These are phyloP conservation scores for Colletotrichum shisoi DNA, from an alignment of 2,329 filamentous ascomycete species.

Conservation along the genomic window DNA sequence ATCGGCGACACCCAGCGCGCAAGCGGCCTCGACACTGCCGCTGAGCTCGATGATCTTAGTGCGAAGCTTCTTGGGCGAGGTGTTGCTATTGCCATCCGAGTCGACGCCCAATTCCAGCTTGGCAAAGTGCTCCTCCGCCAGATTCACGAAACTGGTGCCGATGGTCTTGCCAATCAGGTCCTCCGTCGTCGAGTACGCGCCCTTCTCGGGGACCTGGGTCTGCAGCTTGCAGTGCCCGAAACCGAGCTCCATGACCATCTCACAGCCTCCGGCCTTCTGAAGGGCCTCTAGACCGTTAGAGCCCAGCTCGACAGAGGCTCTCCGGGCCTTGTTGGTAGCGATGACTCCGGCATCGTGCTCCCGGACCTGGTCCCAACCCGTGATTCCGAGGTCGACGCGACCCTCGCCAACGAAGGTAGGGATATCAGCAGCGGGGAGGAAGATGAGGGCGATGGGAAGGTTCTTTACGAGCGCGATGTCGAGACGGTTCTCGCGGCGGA, in stretches of 20 bases:
- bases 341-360: conserved; percentile 79
- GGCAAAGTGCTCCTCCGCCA: conserved; percentile 85
- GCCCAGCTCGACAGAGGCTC: conserved; percentile 56
- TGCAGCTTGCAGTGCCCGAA: conserved; percentile 93
- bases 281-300: conserved; percentile 53
- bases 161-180: conserved; percentile 92
- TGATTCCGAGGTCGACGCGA: conserved; percentile 91
- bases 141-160: conserved; percentile 90
- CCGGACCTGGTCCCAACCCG: conserved; percentile 88
- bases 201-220: conserved; percentile 94
- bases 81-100: conserved; percentile 48
- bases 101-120: conserved; percentile 70
- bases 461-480: conserved; percentile 99
- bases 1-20: conserved; percentile 92
- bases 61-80: conserved; percentile 63
- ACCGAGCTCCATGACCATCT: conserved; percentile 87
- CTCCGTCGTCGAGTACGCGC: conserved; percentile 70
- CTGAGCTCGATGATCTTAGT: conserved; percentile 95
- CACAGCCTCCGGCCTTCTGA: conserved; percentile 70
- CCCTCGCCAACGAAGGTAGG: conserved; percentile 97
- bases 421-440: conserved; percentile 96
- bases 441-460: conserved; percentile 91
- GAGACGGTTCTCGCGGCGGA: conserved; percentile 90
- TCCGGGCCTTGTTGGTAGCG: conserved; percentile 57
- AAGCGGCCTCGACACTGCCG: conserved; percentile 96